Evolutionary conservation across 2,329 filamentous ascomycete species (phyloP), one percentile per base, ranked within the genome.

Genomic region (Clarireedia hainanense): DNA sequence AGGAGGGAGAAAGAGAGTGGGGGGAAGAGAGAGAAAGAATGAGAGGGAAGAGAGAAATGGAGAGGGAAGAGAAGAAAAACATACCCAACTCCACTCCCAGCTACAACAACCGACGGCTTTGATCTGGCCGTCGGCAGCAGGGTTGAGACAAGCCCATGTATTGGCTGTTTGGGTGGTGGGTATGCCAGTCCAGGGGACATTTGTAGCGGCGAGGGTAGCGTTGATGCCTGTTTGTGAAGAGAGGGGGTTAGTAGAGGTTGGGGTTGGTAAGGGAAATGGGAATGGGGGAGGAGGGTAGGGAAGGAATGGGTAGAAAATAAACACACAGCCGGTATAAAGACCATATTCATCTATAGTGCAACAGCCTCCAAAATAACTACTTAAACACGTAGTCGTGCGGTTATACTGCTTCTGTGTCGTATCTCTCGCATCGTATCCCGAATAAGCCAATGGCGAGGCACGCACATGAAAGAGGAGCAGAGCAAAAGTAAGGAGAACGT

Each of bases 381-480:
- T 57, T 37, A 51, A 43, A 54, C 50, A 52, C 42, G 52, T 49
- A 9, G 47, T 58, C 15, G 58, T 55, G 12, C 14, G 15, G 2
- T 49, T 39, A 34, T 42, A 50, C 45, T 12, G 37, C 40, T 9
- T 34, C 30, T 34, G 30, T 9, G 30, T 4, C 3, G n/a, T 23
- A 43, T 43, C 40, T 43, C 40, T 43, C 20, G 23, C 23, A 10
- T 17, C 40, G n/a, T 23, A 17, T 6, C 12, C 40, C 6, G 27
- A 30, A 30, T 30, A 30, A 30, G 30, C 30, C 10, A 34, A 12
- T 5, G 30, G 30, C 9, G 30, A 34, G 12, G 40, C 40, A 6
- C 17, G 15, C 17, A 43, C 40, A 12, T 43, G 40, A 4, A 9
- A 17, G 17, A 20, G 15, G 17, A 20, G n/a, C 7, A 23, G 2